Base-by-base conservation (phyloP, 345 rosid genomes). In the Salix suchowensis region DNA sequence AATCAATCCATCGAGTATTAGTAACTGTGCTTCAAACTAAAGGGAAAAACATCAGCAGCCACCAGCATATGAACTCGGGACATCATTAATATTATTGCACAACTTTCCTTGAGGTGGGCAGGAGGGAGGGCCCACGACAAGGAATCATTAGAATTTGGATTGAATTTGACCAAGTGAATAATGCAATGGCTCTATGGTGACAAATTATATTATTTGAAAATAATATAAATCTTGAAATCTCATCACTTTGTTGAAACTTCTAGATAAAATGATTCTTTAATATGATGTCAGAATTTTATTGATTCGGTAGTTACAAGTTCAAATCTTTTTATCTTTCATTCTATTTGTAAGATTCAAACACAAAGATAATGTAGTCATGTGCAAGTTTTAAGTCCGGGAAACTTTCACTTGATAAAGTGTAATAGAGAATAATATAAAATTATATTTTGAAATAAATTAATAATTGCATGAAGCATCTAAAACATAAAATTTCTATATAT, bases 281-380 rank as follows among this genome's bases (percentile, higher is more conserved):
- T 0, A 30, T 30, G 5, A 32, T 32, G 4, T 3, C 34, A 32
- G 4, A 32, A 32, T 32, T 32, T 32, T 32, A 4, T 4, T 34
- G 6, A 4, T 34, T 0, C 0, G 6, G 0, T 4, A 0, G 36
- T 5, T 0, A 34, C 1, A 5, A 1, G 37, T 34, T 34, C 0
- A 6, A 34, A 34, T 34, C 1, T 34, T 4, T 4, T 0, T 1
- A 34, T 34, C 37, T 0, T 0, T 1, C 1, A 1, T 34, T 34
- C 6, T 34, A 34, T 34, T 34, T 34, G 1, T 34, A 34, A 34
- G 0, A 34, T 0, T 34, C 5, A 34, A 34, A 5, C 1, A 34
- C 37, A 5, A 5, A 5, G 0, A 34, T 34, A 5, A 5, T 5
- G 1, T 34, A 5, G 6, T 4, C 0, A 34, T 34, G 1, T 34